phyloP scores from a whole-genome alignment of 805 yeast species.

The Brettanomyces bruxellensis region DNA sequence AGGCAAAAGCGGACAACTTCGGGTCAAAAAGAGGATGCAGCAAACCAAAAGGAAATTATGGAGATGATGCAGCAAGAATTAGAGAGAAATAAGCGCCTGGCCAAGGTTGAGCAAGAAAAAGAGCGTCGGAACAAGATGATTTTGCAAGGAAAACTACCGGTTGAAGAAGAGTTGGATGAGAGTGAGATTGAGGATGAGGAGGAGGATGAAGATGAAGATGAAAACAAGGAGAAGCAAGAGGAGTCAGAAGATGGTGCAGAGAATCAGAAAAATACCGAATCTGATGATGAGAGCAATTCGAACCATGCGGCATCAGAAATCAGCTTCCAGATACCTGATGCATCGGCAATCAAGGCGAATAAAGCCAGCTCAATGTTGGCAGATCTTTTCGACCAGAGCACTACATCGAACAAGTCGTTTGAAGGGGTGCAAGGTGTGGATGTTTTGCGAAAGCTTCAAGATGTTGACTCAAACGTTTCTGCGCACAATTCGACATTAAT shows the following conservation, averaged over 20 bases:
- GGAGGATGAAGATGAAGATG: conserved; percentile 16
- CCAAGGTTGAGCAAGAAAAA: conserved; percentile 7
- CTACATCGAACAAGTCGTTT: conserved; percentile 13
- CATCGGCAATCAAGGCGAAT: conserved; percentile 19
- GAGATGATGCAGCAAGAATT: conserved; percentile 5
- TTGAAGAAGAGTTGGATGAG: conserved; percentile 14
- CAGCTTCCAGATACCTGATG: conserved; percentile 25
- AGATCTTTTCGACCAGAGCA: conserved; percentile 16
- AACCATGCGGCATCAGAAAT: conserved; percentile 23
- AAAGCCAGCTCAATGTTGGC: conserved; percentile 12
- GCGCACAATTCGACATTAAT: conserved; percentile 4
- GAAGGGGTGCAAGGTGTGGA: conserved; percentile 10
- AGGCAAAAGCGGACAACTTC: not conserved
- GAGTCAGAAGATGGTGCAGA: conserved; percentile 16
- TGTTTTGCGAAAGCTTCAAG: not conserved
- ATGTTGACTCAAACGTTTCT: not conserved
- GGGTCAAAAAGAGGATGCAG: conserved; percentile 6
- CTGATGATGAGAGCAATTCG: conserved; percentile 15
- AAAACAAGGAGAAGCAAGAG: conserved; percentile 17
- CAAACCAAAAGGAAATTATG: conserved; percentile 10
- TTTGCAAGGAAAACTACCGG: conserved; percentile 8
- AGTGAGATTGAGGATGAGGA: conserved; percentile 11
- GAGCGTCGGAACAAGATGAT: conserved; percentile 10
- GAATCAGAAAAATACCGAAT: conserved; percentile 26
- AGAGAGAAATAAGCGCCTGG: conserved; percentile 1